Evolutionary conservation across 257 asterid species (phyloP).

Genomic region (Vinca minor): DNA sequence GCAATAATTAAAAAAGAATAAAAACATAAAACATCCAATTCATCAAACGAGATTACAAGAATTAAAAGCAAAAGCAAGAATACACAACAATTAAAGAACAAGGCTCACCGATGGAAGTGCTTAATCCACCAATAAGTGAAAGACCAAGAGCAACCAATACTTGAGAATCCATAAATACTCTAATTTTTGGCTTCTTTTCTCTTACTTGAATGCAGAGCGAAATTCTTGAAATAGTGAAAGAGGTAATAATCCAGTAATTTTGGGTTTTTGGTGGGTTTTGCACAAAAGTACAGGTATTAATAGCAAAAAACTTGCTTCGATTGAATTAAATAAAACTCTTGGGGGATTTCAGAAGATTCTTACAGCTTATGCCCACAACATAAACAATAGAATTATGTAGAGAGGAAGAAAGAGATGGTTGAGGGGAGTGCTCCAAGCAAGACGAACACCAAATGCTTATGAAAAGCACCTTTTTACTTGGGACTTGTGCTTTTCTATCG

Average conservation of each 20-base stretch:
- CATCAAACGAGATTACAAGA: neutral
- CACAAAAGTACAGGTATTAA: neutral
- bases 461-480: no score
- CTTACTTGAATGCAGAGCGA: neutral
- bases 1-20: neutral
- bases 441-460: no score
- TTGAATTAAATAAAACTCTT: neutral
- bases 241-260: neutral
- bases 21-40: neutral
- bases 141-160: conserved; percentile 82
- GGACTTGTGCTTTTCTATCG: no score
- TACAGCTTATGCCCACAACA: neutral
- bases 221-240: no score
- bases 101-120: conserved; percentile 74
- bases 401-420: conserved; percentile 36
- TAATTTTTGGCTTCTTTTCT: neutral
- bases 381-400: conserved; percentile 25
- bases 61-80: neutral
- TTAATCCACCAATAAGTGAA: conserved; percentile 79
- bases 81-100: neutral
- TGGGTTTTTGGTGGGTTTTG: conserved; percentile 4
- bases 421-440: conserved; percentile 21
- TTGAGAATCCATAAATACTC: conserved; percentile 60
- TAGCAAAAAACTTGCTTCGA: neutral
- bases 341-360: neutral